Base-by-base conservation (phyloP, 306 rosid species). In the Medicago ruthenica region DNA sequence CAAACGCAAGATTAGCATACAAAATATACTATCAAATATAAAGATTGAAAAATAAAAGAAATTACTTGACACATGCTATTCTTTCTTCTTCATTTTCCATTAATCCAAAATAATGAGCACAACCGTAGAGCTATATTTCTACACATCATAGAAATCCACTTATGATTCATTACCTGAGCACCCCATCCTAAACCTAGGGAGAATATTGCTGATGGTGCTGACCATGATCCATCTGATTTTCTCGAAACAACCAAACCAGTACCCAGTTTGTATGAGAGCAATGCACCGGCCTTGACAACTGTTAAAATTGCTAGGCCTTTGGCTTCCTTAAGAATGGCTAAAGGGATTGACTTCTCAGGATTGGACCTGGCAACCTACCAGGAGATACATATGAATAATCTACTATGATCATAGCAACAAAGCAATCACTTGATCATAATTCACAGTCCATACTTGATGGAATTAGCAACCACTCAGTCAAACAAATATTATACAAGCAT, bases 141-240 rank as follows among this genome's bases (percentile, higher is more conserved):
- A 55, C 5, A 66, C 24, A 39, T 18, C 12, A 53, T 53, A 17
- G 73, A 47, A 64, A 71, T 61, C 15, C 0, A 20, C 42, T 31
- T 57, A 37, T 69, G n/a, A 18, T 70, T 61, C 69, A 50, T 73
- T 84, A 93, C 98, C 94, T 91, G 98, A 67, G 98, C 97, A 79
- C 98, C 98, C 98, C 98, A 94, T 70, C 98, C 98, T 75, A 94
- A 87, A 73, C 98, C 98, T 75, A 87, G 9, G 34, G 98, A 89
- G 71, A 78, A 74, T 83, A 94, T 86, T 59, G 98, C 91, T 34
- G 98, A 94, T 16, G 98, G 98, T 15, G 98, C 97, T 68, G 98
- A 94, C 98, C 98, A 91, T 3, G 97, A 89, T 75, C 97, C 97
- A 87, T 94, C 96, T 64, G 87, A 87, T 83, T 97, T 90, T 86